These are phyloP conservation scores for Syzygium jambos DNA, from an alignment of 345 rosid genomes.

Conservation along the genomic window DNA sequence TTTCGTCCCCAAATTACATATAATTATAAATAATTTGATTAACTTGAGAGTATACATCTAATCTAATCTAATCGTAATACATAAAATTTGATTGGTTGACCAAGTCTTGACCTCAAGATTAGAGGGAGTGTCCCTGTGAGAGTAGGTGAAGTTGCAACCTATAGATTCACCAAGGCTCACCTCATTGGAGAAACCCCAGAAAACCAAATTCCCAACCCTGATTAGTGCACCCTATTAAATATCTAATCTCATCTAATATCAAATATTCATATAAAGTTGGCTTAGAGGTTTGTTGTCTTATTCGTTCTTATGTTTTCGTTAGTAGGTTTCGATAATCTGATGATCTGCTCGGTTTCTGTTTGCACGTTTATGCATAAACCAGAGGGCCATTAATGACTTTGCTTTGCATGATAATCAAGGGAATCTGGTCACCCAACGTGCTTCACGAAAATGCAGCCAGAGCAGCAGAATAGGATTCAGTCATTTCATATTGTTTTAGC, in stretches of 20 bases:
- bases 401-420: neutral
- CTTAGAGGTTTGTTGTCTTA: neutral
- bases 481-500: neutral
- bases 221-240: neutral
- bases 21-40: neutral
- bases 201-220: neutral
- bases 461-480: neutral
- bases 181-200: neutral
- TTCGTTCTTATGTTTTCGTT: neutral
- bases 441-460: neutral
- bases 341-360: neutral
- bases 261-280: neutral
- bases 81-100: neutral
- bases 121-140: neutral
- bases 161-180: neutral
- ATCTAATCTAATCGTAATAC: neutral
- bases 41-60: neutral
- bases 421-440: neutral
- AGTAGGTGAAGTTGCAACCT: neutral
- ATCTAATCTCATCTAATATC: neutral
- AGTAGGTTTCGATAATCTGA: neutral
- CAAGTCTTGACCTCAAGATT: neutral
- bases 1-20: neutral
- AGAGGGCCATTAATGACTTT: neutral
- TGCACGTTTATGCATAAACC: too few species aligned